Conservation (phyloP, 2,329 filamentous ascomycete genomes). For the Thielaviopsis cerberus region DNA sequence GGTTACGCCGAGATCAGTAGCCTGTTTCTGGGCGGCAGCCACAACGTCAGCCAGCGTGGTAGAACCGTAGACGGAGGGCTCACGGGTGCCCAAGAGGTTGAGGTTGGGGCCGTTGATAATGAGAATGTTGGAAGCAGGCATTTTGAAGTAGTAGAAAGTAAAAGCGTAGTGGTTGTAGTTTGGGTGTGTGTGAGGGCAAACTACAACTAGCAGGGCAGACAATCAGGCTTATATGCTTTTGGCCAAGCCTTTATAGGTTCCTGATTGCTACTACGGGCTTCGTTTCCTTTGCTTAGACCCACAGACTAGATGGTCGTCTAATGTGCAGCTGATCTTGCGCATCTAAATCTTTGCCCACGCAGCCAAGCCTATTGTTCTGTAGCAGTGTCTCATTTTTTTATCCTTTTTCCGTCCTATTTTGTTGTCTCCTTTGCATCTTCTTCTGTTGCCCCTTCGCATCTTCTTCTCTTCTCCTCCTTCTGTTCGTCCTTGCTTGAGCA, state of each 20-base stretch:
- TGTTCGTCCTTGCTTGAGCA: background rate
- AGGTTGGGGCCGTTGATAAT: constrained; percentile 71
- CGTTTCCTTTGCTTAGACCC: too few species aligned
- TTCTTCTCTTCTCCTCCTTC: too few species aligned
- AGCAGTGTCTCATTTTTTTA: too few species aligned
- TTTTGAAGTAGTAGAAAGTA: background rate
- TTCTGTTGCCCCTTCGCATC: too few species aligned
- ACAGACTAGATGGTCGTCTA: background rate
- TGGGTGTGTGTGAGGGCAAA: too few species aligned
- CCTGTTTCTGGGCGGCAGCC: constrained; percentile 28
- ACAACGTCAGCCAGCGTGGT: constrained; percentile 49
- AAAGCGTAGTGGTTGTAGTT: background rate
- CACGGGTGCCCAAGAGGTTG: constrained; percentile 58
- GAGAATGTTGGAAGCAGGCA: constrained; percentile 34
- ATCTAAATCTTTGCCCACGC: background rate
- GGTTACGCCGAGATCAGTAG: constrained; percentile 25
- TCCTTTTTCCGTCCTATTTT: too few species aligned
- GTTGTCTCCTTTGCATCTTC: too few species aligned
- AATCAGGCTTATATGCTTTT: too few species aligned
- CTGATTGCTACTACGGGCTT: too few species aligned
- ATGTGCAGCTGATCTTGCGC: background rate
- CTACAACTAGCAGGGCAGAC: too few species aligned
- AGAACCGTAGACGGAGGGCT: constrained; percentile 54
- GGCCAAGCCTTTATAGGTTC: too few species aligned
- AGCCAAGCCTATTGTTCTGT: too few species aligned